A percentile compares a stretch with the other conserved stretches of the same genome.
phyloP scores from a whole-genome alignment of 768 basidiomycete species.

The Solioccasus polychromus region DNA sequence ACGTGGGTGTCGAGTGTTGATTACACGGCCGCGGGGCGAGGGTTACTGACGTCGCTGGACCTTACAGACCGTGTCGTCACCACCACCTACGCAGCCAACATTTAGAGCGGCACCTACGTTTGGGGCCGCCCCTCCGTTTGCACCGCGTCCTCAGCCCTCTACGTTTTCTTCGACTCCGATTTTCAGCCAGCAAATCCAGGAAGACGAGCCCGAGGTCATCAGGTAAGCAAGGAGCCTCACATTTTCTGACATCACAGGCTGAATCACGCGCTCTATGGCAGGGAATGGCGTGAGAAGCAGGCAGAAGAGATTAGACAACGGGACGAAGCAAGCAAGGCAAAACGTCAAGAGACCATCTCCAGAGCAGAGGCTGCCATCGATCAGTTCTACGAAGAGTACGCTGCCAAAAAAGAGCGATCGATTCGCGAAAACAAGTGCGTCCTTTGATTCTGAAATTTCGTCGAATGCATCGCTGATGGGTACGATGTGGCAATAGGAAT shows the following conservation, averaged over 20 bases:
- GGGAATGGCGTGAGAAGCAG: slow-evolving; percentile 87
- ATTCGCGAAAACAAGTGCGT: slow-evolving; percentile 93
- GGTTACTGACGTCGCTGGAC: background rate
- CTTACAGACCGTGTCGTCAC: slow-evolving; percentile 34
- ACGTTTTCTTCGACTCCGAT: slow-evolving; percentile 72
- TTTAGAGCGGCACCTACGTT: slow-evolving; percentile 50
- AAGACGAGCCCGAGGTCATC: slow-evolving; percentile 86
- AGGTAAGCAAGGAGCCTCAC: slow-evolving; percentile 44
- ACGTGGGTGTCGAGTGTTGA: slow-evolving; percentile 28
- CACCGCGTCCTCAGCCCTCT: slow-evolving; percentile 75
- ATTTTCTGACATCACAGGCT: background rate
- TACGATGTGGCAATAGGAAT: slow-evolving; percentile 63
- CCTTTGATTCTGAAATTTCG: background rate
- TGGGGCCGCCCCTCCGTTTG: slow-evolving; percentile 55
- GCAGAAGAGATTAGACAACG: slow-evolving; percentile 77
- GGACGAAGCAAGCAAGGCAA: slow-evolving; percentile 74
- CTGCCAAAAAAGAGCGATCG: slow-evolving; percentile 82
- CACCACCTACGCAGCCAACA: slow-evolving; percentile 32
- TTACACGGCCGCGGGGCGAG: background rate
- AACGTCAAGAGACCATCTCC: slow-evolving; percentile 77
- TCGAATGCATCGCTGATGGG: background rate
- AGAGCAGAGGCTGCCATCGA: slow-evolving; percentile 87
- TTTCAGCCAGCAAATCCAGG: slow-evolving; percentile 59
- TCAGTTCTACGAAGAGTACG: slow-evolving; percentile 87
- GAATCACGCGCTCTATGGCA: slow-evolving; percentile 28